A percentile compares a stretch with the other conserved stretches of the same genome.
These are phyloP conservation scores for Chalciporus sphaerocephalus DNA, from an alignment of 768 basidiomycete genomes.

Conservation along the genomic window DNA sequence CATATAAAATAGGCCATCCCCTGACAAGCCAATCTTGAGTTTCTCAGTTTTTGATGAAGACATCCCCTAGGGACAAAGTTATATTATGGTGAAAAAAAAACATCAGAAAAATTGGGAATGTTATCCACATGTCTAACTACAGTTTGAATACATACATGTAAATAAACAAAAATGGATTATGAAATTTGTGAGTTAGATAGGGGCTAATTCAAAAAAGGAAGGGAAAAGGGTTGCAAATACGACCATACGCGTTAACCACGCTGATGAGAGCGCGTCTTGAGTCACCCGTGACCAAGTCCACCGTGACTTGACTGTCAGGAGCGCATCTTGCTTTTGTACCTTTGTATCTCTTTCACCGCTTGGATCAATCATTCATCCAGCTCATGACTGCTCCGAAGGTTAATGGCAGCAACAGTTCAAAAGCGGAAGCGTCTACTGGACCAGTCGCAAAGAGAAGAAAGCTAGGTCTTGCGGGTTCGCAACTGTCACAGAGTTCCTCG, in stretches of 20 bases:
- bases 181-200: background rate
- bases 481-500: slow-evolving; percentile 34
- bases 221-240: slow-evolving; percentile 20
- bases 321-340: background rate
- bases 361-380: background rate
- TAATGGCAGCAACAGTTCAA: slow-evolving; percentile 19
- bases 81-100: background rate
- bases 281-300: too few species aligned
- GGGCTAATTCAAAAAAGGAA: too few species aligned
- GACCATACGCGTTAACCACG: slow-evolving; percentile 30
- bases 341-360: background rate
- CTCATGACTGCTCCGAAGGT: slow-evolving; percentile 17
- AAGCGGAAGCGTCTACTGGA: slow-evolving; percentile 22
- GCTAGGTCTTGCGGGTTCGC: slow-evolving; percentile 35
- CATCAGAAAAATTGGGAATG: background rate
- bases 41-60: slow-evolving; percentile 14
- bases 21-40: slow-evolving; percentile 19
- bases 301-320: too few species aligned
- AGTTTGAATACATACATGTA: slow-evolving; percentile 4
- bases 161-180: slow-evolving; percentile 6
- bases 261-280: background rate
- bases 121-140: background rate
- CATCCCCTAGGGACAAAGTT: slow-evolving; percentile 1
- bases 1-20: slow-evolving; percentile 16
- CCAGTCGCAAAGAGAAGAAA: slow-evolving; percentile 56